Base-by-base conservation (phyloP, 352 stramenopile genomes). In the Pythium apleroticum region DNA sequence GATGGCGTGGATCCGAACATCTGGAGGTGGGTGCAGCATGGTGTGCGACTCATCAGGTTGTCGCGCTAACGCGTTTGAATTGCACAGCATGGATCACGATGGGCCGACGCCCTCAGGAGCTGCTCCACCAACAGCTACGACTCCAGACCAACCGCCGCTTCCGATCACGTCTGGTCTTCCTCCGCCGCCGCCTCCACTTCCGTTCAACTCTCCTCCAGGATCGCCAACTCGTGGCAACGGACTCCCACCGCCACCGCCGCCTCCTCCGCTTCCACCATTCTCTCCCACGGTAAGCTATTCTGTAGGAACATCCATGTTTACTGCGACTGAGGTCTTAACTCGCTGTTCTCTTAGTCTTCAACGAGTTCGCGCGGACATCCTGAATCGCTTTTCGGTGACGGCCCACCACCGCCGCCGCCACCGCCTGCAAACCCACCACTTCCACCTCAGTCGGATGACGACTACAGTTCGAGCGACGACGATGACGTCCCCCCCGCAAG, bases 21-120 rank as follows among this genome's bases (percentile, higher is more conserved):
- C 60, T 64, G 89, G 17, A 75, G 52, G 80, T 87, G 57, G 28
- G 53, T 64, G 15, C 10, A n/a, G 43, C 24, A n/a, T n/a, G n/a
- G n/a, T n/a, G n/a, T n/a, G n/a, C n/a, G n/a, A n/a, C n/a, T n/a
- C n/a, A n/a, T n/a, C 35, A 45, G 19, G 8, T 58, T 17, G 33
- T 41, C 15, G 33, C 15, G 33, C 33, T 41, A 11, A 41, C 5
- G 12, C 12, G 8, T 17, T 41, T 27, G 4, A 41, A 25, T 27
- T 14, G 0, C 27, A 4, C 49, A 90, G 75, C n/a, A 90, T 94
- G 83, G 84, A 94, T 57, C 84, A 84, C 8, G 83, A 94, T 54
- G 84, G 86, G 17, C 84, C 86, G 1, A 92, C 86, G 1, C 86
- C 86, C 0, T 91, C 81, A 14, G 81, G 72, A 35, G 74, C 67